A percentile compares a stretch with the other conserved stretches of the same genome.
phyloP scores from a whole-genome alignment of 345 rosid genomes.

The Brassica carinata region DNA sequence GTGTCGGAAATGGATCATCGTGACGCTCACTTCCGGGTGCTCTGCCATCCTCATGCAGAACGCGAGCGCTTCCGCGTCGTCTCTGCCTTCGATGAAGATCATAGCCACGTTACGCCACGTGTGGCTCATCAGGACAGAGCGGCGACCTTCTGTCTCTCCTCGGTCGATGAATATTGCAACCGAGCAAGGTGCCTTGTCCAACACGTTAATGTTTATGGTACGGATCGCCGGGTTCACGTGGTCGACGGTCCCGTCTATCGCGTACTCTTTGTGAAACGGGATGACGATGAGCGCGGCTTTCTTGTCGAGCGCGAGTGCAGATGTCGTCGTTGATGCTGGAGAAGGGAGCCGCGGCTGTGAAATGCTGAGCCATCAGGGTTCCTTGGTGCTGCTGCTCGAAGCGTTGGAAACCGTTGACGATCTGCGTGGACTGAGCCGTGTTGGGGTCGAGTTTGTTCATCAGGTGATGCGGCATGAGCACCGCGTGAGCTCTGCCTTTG shows the following conservation, averaged over 20 bases:
- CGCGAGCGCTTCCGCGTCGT: conserved; percentile 41
- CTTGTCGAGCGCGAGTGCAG: conserved; percentile 62
- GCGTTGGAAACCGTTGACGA: conserved; percentile 46
- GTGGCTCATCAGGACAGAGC: conserved; percentile 14
- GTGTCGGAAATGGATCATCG: conserved; percentile 38
- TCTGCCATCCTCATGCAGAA: conserved; percentile 39
- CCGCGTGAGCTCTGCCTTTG: conserved; percentile 40
- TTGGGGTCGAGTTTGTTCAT: conserved; percentile 44
- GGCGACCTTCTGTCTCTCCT: conserved; percentile 19
- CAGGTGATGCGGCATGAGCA: conserved; percentile 41
- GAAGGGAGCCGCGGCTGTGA: conserved; percentile 56
- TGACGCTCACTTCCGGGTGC: conserved; percentile 40
- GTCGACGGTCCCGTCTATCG: conserved; percentile 44
- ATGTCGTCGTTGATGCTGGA: conserved; percentile 58
- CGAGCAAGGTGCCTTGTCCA: conserved; percentile 56
- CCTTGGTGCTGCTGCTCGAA: conserved; percentile 45
- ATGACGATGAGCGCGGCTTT: conserved; percentile 50
- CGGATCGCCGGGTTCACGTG: conserved; percentile 32
- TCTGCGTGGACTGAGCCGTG: conserved; percentile 36
- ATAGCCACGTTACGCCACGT: conserved; percentile 37
- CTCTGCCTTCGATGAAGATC: conserved; percentile 45
- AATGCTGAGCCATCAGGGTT: conserved; percentile 45
- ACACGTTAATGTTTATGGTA: conserved; percentile 49
- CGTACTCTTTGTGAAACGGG: conserved; percentile 57
- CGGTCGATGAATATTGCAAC: conserved; percentile 55